phyloP scores from a whole-genome alignment of 805 yeast species.

The Alloascoidea africana region DNA sequence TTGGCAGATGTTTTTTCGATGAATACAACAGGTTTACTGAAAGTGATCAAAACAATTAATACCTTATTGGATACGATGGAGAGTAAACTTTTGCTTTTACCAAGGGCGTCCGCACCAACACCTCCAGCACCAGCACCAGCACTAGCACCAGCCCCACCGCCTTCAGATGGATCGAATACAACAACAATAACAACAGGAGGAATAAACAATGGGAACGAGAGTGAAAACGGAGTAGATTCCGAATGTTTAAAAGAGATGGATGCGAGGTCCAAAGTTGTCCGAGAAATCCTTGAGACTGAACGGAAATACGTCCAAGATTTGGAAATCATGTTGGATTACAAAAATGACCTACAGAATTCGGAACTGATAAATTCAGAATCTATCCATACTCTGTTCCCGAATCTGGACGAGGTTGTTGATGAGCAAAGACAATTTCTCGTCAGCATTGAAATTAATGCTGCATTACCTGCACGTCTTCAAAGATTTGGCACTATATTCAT shows the following conservation, averaged over 20 bases:
- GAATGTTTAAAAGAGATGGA: slow-evolving; percentile 29
- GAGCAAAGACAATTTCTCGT: slow-evolving; percentile 82
- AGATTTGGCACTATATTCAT: slow-evolving; percentile 81
- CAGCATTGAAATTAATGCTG: slow-evolving; percentile 79
- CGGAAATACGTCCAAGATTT: slow-evolving; percentile 86
- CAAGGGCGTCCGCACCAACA: no score
- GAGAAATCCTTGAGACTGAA: slow-evolving; percentile 80
- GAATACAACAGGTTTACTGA: slow-evolving; percentile 60
- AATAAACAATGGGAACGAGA: no score
- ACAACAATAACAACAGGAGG: no score
- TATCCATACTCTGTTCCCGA: slow-evolving; percentile 72
- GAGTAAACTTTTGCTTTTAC: slow-evolving; percentile 7
- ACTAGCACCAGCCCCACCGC: no score
- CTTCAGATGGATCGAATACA: no score
- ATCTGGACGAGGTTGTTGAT: slow-evolving; percentile 68
- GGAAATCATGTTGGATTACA: slow-evolving; percentile 56
- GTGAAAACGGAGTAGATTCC: no score
- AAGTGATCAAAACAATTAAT: slow-evolving; percentile 62
- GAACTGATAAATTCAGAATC: slow-evolving; percentile 68
- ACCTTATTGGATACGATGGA: slow-evolving; percentile 37
- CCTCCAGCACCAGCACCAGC: no score
- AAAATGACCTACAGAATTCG: slow-evolving; percentile 46
- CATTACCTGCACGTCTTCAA: slow-evolving; percentile 59
- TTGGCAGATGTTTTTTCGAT: slow-evolving; percentile 81
- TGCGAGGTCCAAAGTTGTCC: slow-evolving; percentile 61